Percentiles rank a stretch among this genome's conserved stretches.
These are phyloP conservation scores for Cutaneotrichosporon daszewskae DNA, from an alignment of 1,284 basidiomycete genomes.

Conservation along the genomic window DNA sequence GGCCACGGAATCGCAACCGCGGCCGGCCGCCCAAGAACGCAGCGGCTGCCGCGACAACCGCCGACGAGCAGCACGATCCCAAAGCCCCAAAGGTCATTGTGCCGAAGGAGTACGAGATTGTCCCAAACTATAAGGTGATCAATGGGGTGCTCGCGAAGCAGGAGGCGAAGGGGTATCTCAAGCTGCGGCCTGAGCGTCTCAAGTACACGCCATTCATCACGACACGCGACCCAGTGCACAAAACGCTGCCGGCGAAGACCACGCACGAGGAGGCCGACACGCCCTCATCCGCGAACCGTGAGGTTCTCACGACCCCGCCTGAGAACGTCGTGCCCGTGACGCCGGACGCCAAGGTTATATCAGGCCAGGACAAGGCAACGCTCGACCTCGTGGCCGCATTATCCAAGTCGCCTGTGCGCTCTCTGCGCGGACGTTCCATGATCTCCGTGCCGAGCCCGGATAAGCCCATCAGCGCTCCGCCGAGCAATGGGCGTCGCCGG, in stretches of 20 bases:
- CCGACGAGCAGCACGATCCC: constrained; percentile 8
- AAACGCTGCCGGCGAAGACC: background rate
- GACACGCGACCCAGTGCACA: constrained; percentile 19
- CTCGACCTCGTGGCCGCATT: constrained; percentile 34
- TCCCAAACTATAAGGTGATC: constrained; percentile 71
- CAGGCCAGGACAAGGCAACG: constrained; percentile 36
- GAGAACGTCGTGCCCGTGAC: constrained; percentile 9
- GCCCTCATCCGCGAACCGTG: constrained; percentile 9
- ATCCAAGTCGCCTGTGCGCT: constrained; percentile 22
- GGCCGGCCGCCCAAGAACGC: constrained; percentile 17
- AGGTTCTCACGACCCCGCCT: constrained; percentile 10
- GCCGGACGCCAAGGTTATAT: constrained; percentile 9
- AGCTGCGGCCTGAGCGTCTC: constrained; percentile 74
- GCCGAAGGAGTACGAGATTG: constrained; percentile 67
- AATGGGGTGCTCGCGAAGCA: constrained; percentile 62
- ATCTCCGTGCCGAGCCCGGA: constrained; percentile 2
- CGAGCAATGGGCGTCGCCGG: background rate
- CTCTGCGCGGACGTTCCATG: constrained; percentile 25
- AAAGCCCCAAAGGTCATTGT: constrained; percentile 49
- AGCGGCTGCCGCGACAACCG: background rate
- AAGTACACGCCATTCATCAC: constrained; percentile 94
- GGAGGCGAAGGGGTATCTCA: constrained; percentile 74
- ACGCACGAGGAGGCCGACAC: constrained; percentile 2
- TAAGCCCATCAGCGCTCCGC: constrained; percentile 5
- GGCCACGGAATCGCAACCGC: constrained; percentile 1